Evolutionary conservation across 108 stramenopile genomes (phyloP).

Genomic region (Mediolabrus comicus): DNA sequence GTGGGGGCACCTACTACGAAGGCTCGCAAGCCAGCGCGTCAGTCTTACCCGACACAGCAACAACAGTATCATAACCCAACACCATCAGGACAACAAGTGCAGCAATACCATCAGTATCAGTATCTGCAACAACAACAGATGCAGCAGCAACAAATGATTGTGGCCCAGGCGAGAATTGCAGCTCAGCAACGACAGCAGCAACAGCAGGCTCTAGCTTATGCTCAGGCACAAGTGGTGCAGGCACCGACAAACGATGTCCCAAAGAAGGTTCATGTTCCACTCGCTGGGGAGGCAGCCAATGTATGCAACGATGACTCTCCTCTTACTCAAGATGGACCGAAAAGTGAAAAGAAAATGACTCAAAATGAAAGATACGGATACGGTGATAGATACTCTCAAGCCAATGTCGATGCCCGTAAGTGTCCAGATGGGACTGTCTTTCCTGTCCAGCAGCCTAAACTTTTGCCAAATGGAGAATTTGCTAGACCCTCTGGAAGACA

Average conservation of each 20-base stretch:
- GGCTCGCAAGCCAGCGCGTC: neutral
- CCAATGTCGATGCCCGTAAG: constrained; percentile 57
- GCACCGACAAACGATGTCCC: neutral
- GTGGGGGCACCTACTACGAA: neutral
- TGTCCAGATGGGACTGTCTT: constrained; percentile 70
- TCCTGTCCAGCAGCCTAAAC: constrained; percentile 67
- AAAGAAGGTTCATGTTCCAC: neutral
- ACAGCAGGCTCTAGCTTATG: neutral
- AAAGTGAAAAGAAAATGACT: constrained; percentile 13
- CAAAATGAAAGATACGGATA: constrained; percentile 27
- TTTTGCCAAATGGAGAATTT: constrained; percentile 62
- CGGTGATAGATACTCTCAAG: constrained; percentile 64
- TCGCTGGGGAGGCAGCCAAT: neutral
- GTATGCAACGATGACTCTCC: neutral
- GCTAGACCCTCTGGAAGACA: constrained; percentile 70
- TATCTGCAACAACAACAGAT: constrained; percentile 6
- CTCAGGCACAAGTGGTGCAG: neutral
- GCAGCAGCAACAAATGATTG: constrained; percentile 5
- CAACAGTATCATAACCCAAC: neutral
- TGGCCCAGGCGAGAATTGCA: neutral
- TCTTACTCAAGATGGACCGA: neutral
- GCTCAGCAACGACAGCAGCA: neutral
- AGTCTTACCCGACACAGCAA: constrained; percentile 4
- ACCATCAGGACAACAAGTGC: constrained; percentile 5
- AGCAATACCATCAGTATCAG: constrained; percentile 6